Base-by-base conservation (phyloP, 169 alveolate species). In the Plasmodium blacklocki region DNA sequence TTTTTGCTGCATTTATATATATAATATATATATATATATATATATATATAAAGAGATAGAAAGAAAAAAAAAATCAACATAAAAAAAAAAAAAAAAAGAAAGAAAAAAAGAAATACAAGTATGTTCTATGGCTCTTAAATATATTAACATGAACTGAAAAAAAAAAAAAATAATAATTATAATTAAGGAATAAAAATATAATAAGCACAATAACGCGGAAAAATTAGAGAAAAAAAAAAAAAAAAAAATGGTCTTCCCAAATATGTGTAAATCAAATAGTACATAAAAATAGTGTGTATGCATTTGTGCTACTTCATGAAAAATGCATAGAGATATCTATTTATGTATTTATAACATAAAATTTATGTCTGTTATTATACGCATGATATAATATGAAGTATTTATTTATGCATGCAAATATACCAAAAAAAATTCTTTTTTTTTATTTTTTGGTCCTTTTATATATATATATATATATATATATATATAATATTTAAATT, bases 341-440 rank as follows among this genome's bases (percentile, higher is more conserved):
- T 8, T 59, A 18, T 15, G 26, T 18, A 18, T 18, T 15, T 59
- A 18, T 23, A 23, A 60, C 3, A 19, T 60, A 23, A 60, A 18
- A 19, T 26, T 60, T 60, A 15, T 60, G 45, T 60, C 70, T 60
- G 43, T 23, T 23, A 60, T 60, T 60, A 19, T 60, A 60, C 6
- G 18, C 5, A 23, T 15, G 14, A 60, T 60, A 60, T 15, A 60
- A 7, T 60, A 23, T 60, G 8, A 60, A 60, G 29, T 60, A 60
- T 60, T 19, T 60, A 15, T 60, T 19, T 60, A 60, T 21, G 9
- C 70, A 60, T 60, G 70, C 70, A 60, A 19, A 60, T 60, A 60
- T 60, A 60, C 12, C 3, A 52, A 32, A 32, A 32, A 32, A 32
- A 32, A 32, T 3, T 32, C 8, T 4, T 32, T 32, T 32, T 32